Conservation (phyloP, 1,284 basidiomycete genomes). For the Ceratobasidium sp. region DNA sequence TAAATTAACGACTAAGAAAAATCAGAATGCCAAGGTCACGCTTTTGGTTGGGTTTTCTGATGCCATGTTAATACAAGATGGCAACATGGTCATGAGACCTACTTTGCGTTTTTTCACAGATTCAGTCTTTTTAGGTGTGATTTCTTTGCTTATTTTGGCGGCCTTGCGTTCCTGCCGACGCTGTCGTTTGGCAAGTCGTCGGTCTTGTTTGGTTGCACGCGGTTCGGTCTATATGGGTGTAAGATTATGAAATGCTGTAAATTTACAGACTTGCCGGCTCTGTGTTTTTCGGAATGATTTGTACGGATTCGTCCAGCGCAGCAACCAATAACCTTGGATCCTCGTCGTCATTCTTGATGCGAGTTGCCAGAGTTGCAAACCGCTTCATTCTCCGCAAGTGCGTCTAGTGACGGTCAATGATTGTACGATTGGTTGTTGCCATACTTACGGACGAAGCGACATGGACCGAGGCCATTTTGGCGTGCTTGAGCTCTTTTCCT, state of each 20-base stretch:
- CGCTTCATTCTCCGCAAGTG: constrained; percentile 66
- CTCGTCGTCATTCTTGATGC: constrained; percentile 17
- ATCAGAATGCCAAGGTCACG: constrained; percentile 4
- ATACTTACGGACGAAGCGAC: constrained; percentile 69
- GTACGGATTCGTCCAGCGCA: constrained; percentile 30
- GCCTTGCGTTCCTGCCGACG: constrained; percentile 29
- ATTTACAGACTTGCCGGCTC: background rate
- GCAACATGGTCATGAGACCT: background rate
- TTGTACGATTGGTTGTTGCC: constrained; percentile 31
- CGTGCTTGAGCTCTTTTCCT: constrained; percentile 72
- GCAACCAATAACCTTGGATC: constrained; percentile 27
- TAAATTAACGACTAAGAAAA: constrained; percentile 25
- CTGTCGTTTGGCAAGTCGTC: constrained; percentile 24
- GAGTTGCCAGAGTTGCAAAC: constrained; percentile 49
- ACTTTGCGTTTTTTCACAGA: constrained; percentile 33
- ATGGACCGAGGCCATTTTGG: constrained; percentile 68
- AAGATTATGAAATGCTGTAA: background rate
- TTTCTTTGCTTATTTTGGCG: constrained; percentile 26
- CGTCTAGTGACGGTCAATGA: constrained; percentile 54
- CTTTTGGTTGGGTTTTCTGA: constrained; percentile 2
- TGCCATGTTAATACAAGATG: background rate
- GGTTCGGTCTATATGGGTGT: constrained; percentile 4
- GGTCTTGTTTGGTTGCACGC: constrained; percentile 9
- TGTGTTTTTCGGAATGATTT: constrained; percentile 8
- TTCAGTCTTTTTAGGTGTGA: constrained; percentile 1